Conservation (phyloP, 805 yeast genomes). For the Wickerhamiella occidentalis region DNA sequence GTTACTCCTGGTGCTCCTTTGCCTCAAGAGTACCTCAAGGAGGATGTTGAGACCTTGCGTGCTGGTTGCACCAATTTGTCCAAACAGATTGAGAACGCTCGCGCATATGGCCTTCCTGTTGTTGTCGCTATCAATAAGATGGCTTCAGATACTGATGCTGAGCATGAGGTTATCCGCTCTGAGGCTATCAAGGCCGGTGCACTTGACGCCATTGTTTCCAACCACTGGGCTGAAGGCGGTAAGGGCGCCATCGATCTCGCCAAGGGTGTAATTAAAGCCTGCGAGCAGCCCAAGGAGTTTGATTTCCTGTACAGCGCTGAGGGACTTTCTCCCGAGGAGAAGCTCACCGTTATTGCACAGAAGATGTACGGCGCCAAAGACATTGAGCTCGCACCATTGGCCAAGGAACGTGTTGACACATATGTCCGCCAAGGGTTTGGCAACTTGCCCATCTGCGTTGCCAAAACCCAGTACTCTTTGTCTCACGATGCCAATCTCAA, state of each 20-base stretch:
- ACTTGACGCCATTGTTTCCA: slow-evolving; percentile 73
- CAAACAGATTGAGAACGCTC: slow-evolving; percentile 81
- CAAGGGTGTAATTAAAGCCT: slow-evolving; percentile 63
- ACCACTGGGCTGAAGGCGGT: slow-evolving; percentile 96
- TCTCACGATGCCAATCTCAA: slow-evolving; percentile 88
- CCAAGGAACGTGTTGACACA: slow-evolving; percentile 65
- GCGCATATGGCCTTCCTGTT: slow-evolving; percentile 77
- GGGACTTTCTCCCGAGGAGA: slow-evolving; percentile 58
- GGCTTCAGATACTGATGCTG: slow-evolving; percentile 68
- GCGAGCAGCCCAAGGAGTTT: slow-evolving; percentile 33
- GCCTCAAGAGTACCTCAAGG: slow-evolving; percentile 69
- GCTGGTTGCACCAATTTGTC: slow-evolving; percentile 78
- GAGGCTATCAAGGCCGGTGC: slow-evolving; percentile 91
- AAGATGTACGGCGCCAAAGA: slow-evolving; percentile 88
- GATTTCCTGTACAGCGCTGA: slow-evolving; percentile 59
- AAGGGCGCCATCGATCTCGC: slow-evolving; percentile 79
- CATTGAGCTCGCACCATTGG: slow-evolving; percentile 71
- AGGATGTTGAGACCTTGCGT: slow-evolving; percentile 64
- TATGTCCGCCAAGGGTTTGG: slow-evolving; percentile 83
- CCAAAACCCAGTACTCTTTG: slow-evolving; percentile 92
- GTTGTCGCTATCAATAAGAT: slow-evolving; percentile 89
- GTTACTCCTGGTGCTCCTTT: slow-evolving; percentile 87
- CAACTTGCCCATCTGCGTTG: slow-evolving; percentile 87
- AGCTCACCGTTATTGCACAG: slow-evolving; percentile 64
- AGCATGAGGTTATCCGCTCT: slow-evolving; percentile 64